Conservation (phyloP, 805 yeast genomes). For the Metschnikowia chrysomelidarum region DNA sequence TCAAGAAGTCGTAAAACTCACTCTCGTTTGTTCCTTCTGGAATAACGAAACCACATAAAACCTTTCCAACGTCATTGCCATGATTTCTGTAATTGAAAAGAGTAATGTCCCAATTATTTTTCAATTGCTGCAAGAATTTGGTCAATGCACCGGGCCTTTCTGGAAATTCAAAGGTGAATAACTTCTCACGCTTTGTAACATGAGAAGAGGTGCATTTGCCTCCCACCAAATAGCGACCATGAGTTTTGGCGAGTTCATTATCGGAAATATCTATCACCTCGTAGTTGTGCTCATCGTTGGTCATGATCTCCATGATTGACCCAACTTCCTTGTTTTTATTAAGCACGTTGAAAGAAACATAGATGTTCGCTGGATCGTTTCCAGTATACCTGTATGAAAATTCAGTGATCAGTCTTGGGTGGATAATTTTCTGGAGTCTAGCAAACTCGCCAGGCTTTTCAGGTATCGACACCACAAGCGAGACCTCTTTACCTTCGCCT, state of each 20-base stretch:
- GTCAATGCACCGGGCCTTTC: constrained; percentile 95
- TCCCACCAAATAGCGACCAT: constrained; percentile 94
- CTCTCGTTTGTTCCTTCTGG: constrained; percentile 63
- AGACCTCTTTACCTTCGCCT: constrained; percentile 98
- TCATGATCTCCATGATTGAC: constrained; percentile 58
- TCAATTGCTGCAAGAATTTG: constrained; percentile 69
- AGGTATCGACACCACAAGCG: constrained; percentile 85
- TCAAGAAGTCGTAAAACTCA: constrained; percentile 66
- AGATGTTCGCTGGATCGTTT: constrained; percentile 64
- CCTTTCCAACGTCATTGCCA: constrained; percentile 93
- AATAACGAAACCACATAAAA: constrained; percentile 84
- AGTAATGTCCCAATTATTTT: constrained; percentile 85
- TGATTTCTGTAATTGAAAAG: constrained; percentile 96
- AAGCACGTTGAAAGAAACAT: constrained; percentile 81
- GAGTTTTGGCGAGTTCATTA: constrained; percentile 93
- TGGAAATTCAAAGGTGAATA: constrained; percentile 89
- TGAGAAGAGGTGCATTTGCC: constrained; percentile 59
- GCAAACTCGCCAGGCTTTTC: constrained; percentile 90
- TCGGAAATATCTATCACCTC: constrained; percentile 81
- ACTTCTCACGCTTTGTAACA: constrained; percentile 65
- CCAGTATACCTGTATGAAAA: constrained; percentile 80
- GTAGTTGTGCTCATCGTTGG: constrained; percentile 57
- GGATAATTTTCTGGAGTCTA: constrained; percentile 69
- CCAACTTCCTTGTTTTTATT: constrained; percentile 73
- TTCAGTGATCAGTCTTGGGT: constrained; percentile 91